Evolutionary conservation across 2,329 filamentous ascomycete species (phyloP).

Genomic region (Drechslera avenae): DNA sequence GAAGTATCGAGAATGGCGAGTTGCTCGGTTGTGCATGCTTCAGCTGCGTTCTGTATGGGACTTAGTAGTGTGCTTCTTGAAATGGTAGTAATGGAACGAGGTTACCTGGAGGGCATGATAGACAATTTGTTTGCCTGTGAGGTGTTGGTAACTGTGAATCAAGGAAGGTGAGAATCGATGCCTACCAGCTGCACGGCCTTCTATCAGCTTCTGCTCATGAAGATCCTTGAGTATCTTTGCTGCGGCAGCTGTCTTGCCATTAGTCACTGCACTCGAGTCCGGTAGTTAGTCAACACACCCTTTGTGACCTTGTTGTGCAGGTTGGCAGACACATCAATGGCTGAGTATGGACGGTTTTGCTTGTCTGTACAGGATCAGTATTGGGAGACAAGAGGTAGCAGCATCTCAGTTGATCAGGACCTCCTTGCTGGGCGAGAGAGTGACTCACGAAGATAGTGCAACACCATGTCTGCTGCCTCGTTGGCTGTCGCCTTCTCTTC

Average conservation of each 20-base stretch:
- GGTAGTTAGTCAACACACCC: constrained; percentile 39
- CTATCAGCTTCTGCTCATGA: constrained; percentile 64
- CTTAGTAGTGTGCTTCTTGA: background rate
- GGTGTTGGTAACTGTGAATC: constrained; percentile 1
- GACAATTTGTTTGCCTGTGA: constrained; percentile 64
- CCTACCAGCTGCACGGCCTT: constrained; percentile 60
- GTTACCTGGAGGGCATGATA: constrained; percentile 61
- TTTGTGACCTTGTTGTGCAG: constrained; percentile 66
- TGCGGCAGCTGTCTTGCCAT: constrained; percentile 55
- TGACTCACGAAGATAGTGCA: constrained; percentile 57
- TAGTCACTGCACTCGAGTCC: constrained; percentile 7
- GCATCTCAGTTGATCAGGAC: too few species aligned
- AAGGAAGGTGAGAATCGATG: background rate
- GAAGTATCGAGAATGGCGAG: constrained; percentile 57
- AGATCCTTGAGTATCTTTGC: constrained; percentile 67
- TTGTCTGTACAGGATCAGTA: constrained; percentile 44
- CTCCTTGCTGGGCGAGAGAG: background rate
- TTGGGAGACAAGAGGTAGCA: background rate
- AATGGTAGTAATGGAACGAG: background rate
- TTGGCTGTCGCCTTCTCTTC: constrained; percentile 44
- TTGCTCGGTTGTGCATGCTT: constrained; percentile 55
- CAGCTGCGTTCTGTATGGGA: constrained; percentile 53
- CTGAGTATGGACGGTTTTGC: constrained; percentile 62
- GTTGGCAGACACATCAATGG: constrained; percentile 65
- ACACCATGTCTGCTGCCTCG: constrained; percentile 51